A percentile compares a stretch with the other conserved stretches of the same genome.
These are phyloP conservation scores for Chalciporus sp. DNA, from an alignment of 1,284 basidiomycete species.

Conservation along the genomic window DNA sequence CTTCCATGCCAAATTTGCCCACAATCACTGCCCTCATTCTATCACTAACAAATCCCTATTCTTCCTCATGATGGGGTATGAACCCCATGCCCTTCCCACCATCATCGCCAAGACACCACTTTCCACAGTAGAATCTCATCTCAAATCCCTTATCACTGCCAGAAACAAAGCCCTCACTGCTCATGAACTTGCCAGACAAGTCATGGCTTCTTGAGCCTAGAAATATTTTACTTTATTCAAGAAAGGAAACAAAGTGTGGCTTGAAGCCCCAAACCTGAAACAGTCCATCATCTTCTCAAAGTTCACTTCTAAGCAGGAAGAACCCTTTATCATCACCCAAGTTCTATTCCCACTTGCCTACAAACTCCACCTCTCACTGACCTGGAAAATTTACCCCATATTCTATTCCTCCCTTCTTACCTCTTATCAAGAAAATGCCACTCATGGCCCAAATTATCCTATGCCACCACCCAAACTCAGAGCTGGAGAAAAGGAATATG, in stretches of 20 bases:
- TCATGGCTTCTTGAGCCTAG: not conserved
- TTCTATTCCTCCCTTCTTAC: too few relatives aligned
- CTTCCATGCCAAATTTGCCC: not conserved
- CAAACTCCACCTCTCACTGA: too few relatives aligned
- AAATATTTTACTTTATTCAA: not conserved
- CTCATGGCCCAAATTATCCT: not conserved
- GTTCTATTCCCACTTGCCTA: not conserved
- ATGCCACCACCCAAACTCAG: not conserved
- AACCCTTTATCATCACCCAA: not conserved
- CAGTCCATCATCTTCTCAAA: not conserved
- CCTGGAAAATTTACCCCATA: too few relatives aligned
- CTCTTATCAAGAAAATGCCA: too few relatives aligned
- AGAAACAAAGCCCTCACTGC: not conserved
- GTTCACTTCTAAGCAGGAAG: not conserved
- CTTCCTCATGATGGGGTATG: conserved; percentile 7
- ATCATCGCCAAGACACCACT: not conserved
- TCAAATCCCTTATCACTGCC: not conserved
- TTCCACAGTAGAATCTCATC: not conserved
- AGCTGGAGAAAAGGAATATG: conserved; percentile 1
- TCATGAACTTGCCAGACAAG: not conserved
- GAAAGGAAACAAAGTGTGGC: not conserved
- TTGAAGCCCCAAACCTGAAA: not conserved
- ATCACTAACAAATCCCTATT: not conserved
- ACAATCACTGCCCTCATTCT: conserved; percentile 4
- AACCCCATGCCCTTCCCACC: not conserved